phyloP scores from a whole-genome alignment of 2,329 filamentous ascomycete genomes.

The Arthrobotrys entomopaga region DNA sequence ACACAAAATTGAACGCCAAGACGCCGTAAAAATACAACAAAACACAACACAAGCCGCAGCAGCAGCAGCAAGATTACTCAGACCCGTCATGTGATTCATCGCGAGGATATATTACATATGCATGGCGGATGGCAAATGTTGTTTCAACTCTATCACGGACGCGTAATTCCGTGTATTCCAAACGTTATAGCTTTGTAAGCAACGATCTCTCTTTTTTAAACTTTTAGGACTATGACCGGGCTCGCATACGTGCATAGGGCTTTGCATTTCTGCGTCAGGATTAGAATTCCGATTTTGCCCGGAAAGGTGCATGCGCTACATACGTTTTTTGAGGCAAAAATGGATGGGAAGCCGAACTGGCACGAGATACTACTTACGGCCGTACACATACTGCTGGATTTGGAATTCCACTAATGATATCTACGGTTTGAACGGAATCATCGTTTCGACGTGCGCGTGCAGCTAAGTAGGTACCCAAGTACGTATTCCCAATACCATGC shows the following conservation, averaged over 20 bases:
- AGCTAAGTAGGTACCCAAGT: background rate
- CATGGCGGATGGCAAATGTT: slow-evolving; percentile 7
- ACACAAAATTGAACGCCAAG: background rate
- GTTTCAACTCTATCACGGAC: background rate
- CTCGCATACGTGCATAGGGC: background rate
- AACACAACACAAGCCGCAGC: slow-evolving; percentile 39
- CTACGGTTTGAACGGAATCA: background rate
- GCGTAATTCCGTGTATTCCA: background rate
- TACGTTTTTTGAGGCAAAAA: slow-evolving; percentile 1
- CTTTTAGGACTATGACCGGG: background rate
- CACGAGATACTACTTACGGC: too few relatives aligned
- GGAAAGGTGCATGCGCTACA: slow-evolving; percentile 5
- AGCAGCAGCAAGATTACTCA: slow-evolving; percentile 32
- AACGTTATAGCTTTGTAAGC: too few relatives aligned
- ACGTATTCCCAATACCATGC: slow-evolving; percentile 19
- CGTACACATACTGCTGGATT: slow-evolving; percentile 23
- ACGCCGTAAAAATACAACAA: slow-evolving; percentile 40
- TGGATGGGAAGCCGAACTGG: too few relatives aligned
- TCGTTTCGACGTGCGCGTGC: background rate
- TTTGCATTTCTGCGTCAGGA: background rate
- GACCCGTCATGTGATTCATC: slow-evolving; percentile 50
- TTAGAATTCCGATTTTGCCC: slow-evolving; percentile 12
- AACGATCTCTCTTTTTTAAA: background rate
- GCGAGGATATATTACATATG: slow-evolving; percentile 7
- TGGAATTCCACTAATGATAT: slow-evolving; percentile 13